Base-by-base conservation (phyloP, 331 rosid species). In the Phaseolus coccineus region DNA sequence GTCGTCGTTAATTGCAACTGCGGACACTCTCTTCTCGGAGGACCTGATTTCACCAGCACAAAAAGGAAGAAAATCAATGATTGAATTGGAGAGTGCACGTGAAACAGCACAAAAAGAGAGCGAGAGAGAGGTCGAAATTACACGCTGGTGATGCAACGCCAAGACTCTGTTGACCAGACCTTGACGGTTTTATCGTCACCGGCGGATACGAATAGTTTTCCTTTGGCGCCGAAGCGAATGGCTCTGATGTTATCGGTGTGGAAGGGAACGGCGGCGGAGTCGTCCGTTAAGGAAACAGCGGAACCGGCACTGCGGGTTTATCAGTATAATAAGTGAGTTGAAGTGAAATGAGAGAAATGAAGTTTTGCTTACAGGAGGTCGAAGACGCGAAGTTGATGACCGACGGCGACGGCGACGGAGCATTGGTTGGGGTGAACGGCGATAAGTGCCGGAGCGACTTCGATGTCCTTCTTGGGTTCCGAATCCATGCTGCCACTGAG, bases 171-270 rank as follows among this genome's bases (percentile, higher is more conserved):
- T n/a, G 90, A 90, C 99, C 98, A 95, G 47, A 95, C 82, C 87
- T 90, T 95, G 75, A 95, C 90, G 77, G 87, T 81, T 85, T 95
- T 93, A 83, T 95, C 98, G 82, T 93, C 97, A 11, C 98, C 99
- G 0, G 99, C 98, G 19, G 99, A 91, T 11, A 90, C 93, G 79
- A 95, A 88, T 30, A 93, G 88, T 69, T 85, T 87, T 71, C 98
- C 97, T 0, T 83, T 76, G 1, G 91, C 89, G 35, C 93, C 92
- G 19, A 89, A 95, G 31, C 89, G 89, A 84, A 95, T 82, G 61
- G 97, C 92, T 85, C 99, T 85, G 22, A 95, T 87, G 44, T 89
- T 91, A 63, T 91, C 97, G 82, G 84, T 93, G 69, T 90, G 98
- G 66, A 74, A 83, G 0, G 87, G 58, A 1, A 19, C 48, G 8